Conservation (phyloP, 371 early-diverging fungal species). For the Umbelopsis sp. region DNA sequence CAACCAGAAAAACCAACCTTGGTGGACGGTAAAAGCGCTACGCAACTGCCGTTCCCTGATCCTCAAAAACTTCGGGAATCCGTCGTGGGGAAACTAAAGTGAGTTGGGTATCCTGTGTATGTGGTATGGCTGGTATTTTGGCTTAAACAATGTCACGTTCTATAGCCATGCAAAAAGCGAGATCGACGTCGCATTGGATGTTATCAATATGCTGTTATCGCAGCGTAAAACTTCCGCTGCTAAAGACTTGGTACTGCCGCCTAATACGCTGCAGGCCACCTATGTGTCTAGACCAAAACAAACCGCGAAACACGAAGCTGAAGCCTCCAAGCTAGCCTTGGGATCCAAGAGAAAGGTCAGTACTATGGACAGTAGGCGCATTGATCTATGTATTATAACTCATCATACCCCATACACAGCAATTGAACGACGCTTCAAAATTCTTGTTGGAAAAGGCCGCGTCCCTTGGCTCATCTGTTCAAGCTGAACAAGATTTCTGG, state of each 20-base stretch:
- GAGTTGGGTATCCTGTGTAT: constrained; percentile 12
- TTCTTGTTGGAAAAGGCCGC: constrained; percentile 59
- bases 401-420: constrained; percentile 28
- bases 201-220: constrained; percentile 66
- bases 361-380: neutral
- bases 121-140: too few species aligned
- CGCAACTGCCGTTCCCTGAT: constrained; percentile 39
- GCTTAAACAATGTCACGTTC: neutral
- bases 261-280: constrained; percentile 59
- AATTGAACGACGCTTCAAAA: constrained; percentile 63
- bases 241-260: constrained; percentile 47
- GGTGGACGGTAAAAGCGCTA: constrained; percentile 18
- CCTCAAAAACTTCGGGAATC: constrained; percentile 45
- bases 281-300: constrained; percentile 56
- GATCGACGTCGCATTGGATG: constrained; percentile 74
- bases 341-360: constrained; percentile 66
- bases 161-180: constrained; percentile 71
- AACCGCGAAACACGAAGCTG: constrained; percentile 51
- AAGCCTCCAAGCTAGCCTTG: constrained; percentile 63
- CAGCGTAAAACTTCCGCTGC: constrained; percentile 43
- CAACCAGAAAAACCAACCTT: constrained; percentile 16
- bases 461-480: constrained; percentile 50
- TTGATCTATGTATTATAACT: neutral
- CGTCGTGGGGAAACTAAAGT: constrained; percentile 48
- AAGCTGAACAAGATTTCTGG: constrained; percentile 72